Base-by-base conservation (phyloP, 176 grass and related monocot genomes). In the Melocanna baccifera region DNA sequence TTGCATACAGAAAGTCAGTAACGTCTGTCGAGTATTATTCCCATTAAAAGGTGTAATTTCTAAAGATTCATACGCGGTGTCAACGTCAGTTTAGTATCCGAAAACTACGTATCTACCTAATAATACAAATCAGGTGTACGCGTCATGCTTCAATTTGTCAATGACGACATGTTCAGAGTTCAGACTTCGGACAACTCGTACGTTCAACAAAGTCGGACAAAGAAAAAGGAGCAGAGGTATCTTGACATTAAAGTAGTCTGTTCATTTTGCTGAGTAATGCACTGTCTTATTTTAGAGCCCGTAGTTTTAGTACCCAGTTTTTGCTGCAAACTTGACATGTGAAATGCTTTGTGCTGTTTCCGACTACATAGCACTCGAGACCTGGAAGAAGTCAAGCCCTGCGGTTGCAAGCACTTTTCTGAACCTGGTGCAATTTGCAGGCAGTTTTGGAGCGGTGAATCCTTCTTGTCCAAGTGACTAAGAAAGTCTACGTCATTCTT, bases 201-300 rank as follows among this genome's bases (percentile, higher is more conserved):
- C 10, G 86, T 83, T 91, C 89, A 87, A 83, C 75, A 72, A 86
- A 58, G 66, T 78, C 73, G 79, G 79, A 40, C 13, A 67, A 81
- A 73, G n/a, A 80, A 50, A 71, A 71, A 30, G 51, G 6, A 1
- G 18, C 10, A 10, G 28, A 15, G 12, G 11, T 53, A 26, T n/a
- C 45, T 7, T 5, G 71, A 50, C 69, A 30, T 19, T 62, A 37
- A 41, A 63, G n/a, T 32, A 43, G 19, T 11, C 19, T 36, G 13
- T 36, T 56, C 23, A 2, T 32, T 34, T 26, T 45, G 52, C 26
- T 72, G 58, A 34, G 25, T 45, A 56, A 46, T 15, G 71, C 15
- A 53, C 48, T 47, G 26, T 66, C 22, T 43, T 85, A 3, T 29
- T 43, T 11, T 20, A n/a, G 52, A 29, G 46, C 52, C 29, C 16